Conservation (phyloP, 768 basidiomycete genomes). For the Xerocomellus amylosporus region DNA sequence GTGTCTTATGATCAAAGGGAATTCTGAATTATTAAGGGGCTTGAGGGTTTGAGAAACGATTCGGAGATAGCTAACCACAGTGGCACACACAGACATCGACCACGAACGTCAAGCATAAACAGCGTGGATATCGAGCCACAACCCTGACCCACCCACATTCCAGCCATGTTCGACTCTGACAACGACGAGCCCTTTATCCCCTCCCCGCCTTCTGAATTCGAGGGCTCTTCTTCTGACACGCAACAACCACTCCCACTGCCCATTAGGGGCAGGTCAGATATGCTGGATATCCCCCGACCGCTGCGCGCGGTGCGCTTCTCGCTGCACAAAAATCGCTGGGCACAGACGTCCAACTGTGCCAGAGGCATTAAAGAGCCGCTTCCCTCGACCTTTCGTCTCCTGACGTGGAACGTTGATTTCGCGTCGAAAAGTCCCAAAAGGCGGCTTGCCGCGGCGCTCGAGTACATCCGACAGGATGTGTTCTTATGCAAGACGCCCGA, state of each 20-base stretch:
- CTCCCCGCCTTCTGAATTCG: slow-evolving; percentile 28
- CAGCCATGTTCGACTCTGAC: slow-evolving; percentile 28
- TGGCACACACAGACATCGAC: slow-evolving; percentile 1
- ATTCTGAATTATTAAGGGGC: slow-evolving; percentile 15
- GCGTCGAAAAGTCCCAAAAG: slow-evolving; percentile 32
- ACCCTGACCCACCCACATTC: slow-evolving; percentile 7
- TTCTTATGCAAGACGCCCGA: slow-evolving; percentile 42
- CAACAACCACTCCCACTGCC: slow-evolving; percentile 20
- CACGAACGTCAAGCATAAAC: slow-evolving; percentile 12
- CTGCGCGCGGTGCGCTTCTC: slow-evolving; percentile 34
- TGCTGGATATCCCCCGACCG: slow-evolving; percentile 28
- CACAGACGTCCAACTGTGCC: slow-evolving; percentile 36
- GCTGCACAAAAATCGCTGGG: slow-evolving; percentile 31
- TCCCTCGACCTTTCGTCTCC: slow-evolving; percentile 48
- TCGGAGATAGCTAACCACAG: not conserved
- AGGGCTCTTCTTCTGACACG: slow-evolving; percentile 27
- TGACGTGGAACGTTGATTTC: slow-evolving; percentile 76
- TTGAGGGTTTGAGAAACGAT: not conserved
- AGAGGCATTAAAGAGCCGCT: slow-evolving; percentile 33
- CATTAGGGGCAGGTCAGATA: slow-evolving; percentile 14
- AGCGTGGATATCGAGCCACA: slow-evolving; percentile 9
- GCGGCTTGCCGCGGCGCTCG: slow-evolving; percentile 49
- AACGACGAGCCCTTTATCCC: slow-evolving; percentile 32
- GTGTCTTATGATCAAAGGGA: slow-evolving; percentile 7
- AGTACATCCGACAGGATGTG: slow-evolving; percentile 53